A percentile compares a stretch with the other conserved stretches of the same genome.
Evolutionary conservation across 2,329 filamentous ascomycete genomes (phyloP).

Genomic region (Fusarium hainanense): DNA sequence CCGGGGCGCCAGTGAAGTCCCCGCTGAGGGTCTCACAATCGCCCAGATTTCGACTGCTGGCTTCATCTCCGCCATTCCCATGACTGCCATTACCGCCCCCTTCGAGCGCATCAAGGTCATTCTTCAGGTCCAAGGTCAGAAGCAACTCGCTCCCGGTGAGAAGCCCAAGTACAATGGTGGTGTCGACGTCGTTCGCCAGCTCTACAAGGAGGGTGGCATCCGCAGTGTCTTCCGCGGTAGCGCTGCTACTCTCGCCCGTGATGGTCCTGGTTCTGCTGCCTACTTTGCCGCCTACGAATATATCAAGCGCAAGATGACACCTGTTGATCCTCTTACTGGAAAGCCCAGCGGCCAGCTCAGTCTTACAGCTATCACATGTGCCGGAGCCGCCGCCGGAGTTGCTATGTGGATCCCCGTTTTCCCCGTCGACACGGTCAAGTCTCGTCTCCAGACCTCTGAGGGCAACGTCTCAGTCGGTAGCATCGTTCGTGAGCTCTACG

Average conservation of each 20-base stretch:
- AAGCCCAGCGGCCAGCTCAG: constrained; percentile 81
- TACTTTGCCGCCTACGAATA: constrained; percentile 99
- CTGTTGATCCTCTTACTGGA: constrained; percentile 78
- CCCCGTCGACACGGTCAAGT: constrained; percentile 97
- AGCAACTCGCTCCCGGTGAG: constrained; percentile 86
- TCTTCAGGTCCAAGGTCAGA: constrained; percentile 95
- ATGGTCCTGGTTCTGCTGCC: constrained; percentile 90
- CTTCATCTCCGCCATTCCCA: constrained; percentile 97
- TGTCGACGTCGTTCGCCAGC: constrained; percentile 88
- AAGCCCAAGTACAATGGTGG: constrained; percentile 92
- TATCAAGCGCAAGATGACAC: constrained; percentile 88
- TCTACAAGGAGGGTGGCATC: constrained; percentile 91
- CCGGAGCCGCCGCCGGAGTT: constrained; percentile 89
- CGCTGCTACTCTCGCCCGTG: constrained; percentile 89
- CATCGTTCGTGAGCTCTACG: constrained; percentile 85
- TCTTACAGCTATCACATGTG: constrained; percentile 82
- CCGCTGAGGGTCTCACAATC: constrained; percentile 79
- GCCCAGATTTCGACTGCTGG: constrained; percentile 90
- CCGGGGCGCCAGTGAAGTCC: constrained; percentile 70
- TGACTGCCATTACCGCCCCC: constrained; percentile 97
- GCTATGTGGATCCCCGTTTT: constrained; percentile 99
- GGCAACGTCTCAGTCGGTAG: constrained; percentile 83
- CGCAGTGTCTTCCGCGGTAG: constrained; percentile 93
- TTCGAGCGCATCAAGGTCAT: constrained; percentile 99
- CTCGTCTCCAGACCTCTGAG: constrained; percentile 88